Evolutionary conservation across 1,139 yeast genomes (phyloP).

Genomic region (Protomyces macrosporus): DNA sequence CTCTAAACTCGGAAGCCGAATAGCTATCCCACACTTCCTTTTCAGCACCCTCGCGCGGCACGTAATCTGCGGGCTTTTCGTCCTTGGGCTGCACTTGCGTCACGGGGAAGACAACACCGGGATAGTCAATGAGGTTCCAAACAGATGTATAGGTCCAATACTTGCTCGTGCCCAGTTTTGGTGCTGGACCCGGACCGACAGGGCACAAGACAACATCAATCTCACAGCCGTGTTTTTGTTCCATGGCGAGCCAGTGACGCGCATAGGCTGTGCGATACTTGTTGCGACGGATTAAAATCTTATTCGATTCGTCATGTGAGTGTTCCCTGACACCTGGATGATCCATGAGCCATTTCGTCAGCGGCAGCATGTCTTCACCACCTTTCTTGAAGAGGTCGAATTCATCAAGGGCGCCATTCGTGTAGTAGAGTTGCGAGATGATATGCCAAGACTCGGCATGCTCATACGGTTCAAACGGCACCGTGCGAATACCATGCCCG

Average conservation of each 20-base stretch:
- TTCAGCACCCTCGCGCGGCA: constrained; percentile 41
- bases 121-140: constrained; percentile 53
- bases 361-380: constrained; percentile 46
- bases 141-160: constrained; percentile 53
- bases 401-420: constrained; percentile 49
- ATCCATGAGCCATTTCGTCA: constrained; percentile 33
- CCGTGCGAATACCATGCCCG: constrained; percentile 39
- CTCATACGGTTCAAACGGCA: constrained; percentile 46
- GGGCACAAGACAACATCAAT: constrained; percentile 68
- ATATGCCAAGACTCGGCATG: constrained; percentile 41
- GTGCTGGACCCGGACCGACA: constrained; percentile 66
- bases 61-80: constrained; percentile 33
- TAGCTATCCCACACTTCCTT: constrained; percentile 45
- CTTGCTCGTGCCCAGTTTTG: constrained; percentile 56
- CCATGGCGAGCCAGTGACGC: constrained; percentile 28
- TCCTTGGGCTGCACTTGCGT: constrained; percentile 43
- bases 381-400: constrained; percentile 38
- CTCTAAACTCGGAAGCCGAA: constrained; percentile 53
- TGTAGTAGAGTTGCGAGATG: constrained; percentile 43
- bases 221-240: constrained; percentile 3
- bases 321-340: constrained; percentile 29
- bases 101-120: constrained; percentile 54
- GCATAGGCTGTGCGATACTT: constrained; percentile 47
- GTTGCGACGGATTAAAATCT: constrained; percentile 38
- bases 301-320: constrained; percentile 41